Base-by-base conservation (phyloP, 441 rosid species). In the Manihot esculenta region DNA sequence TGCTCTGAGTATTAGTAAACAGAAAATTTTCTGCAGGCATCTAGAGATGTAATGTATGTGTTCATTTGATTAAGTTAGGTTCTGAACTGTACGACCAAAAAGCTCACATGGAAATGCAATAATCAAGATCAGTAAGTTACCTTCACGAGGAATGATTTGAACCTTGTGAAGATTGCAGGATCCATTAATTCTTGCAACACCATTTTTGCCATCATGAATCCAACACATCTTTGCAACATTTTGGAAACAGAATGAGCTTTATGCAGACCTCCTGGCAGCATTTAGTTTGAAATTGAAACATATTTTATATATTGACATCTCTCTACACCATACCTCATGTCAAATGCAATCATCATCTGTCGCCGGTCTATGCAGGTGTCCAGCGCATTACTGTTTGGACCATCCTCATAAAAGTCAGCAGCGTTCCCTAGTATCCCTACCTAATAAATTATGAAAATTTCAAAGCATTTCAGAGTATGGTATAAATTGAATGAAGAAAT, bases 151-250 rank as follows among this genome's bases (percentile, higher is more conserved):
- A 95, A 92, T 35, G 90, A 80, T 83, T 92, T 92, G 76, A 95
- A 77, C 84, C 83, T 89, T 30, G 89, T 68, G 78, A 92, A 88
- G 79, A 80, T 83, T 74, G 76, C 51, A 41, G 99, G 96, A 84
- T 92, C 93, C 96, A 92, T 91, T 65, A 92, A 92, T 73, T 92
- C 99, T 79, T 80, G 85, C 82, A 91, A 72, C 79, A 91, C 92
- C 99, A 95, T 95, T 83, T 95, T 92, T 21, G 91, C 99, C 96
- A 95, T 89, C 88, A 95, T 95, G 86, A 91, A 92, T 55, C 99
- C 97, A 70, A 92, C 88, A 73, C 98, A 92, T 80, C 98, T 94
- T 71, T 63, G 71, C 62, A 76, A 63, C 53, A 69, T 45, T 62
- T 66, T 63, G n/a, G 42, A 67, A 77, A 79, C 10, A 70, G 49